phyloP scores from a whole-genome alignment of 257 asterid genomes.

The Handroanthus guayacan region DNA sequence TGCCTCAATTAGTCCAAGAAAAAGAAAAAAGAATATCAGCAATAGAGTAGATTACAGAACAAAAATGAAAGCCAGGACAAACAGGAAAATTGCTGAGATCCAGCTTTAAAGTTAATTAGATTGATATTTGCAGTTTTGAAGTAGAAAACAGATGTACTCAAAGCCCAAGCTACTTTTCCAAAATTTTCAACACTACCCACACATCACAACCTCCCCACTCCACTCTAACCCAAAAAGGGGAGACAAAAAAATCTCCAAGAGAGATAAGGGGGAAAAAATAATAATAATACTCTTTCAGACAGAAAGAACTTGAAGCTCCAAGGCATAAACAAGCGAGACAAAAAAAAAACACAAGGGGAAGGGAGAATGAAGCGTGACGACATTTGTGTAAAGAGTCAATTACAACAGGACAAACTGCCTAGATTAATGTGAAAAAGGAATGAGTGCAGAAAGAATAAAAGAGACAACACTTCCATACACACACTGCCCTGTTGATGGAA shows the following conservation, averaged over 20 bases:
- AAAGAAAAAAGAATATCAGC: background rate
- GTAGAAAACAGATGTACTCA: background rate
- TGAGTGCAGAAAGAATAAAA: conserved; percentile 39
- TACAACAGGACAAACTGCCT: conserved; percentile 35
- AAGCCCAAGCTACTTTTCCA: conserved; percentile 8
- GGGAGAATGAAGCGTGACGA: background rate
- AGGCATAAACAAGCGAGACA: conserved; percentile 6
- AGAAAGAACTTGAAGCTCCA: conserved; percentile 14
- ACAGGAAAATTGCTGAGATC: conserved; percentile 9
- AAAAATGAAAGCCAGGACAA: background rate
- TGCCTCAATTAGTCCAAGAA: conserved; percentile 24
- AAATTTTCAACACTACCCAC: conserved; percentile 10
- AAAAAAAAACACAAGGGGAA: background rate
- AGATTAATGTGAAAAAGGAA: conserved; percentile 43
- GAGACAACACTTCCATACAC: conserved; percentile 41
- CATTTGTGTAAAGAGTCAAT: conserved; percentile 20
- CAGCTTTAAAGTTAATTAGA: background rate
- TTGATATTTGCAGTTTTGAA: background rate
- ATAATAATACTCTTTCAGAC: conserved; percentile 17
- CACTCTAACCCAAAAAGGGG: background rate
- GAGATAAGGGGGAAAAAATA: background rate
- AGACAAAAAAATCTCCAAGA: too few relatives aligned
- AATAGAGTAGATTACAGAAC: background rate
- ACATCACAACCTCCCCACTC: background rate
- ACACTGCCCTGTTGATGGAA: conserved; percentile 30